These are phyloP conservation scores for Xylariaceae sp. DNA, from an alignment of 2,329 filamentous ascomycete genomes.

Conservation along the genomic window DNA sequence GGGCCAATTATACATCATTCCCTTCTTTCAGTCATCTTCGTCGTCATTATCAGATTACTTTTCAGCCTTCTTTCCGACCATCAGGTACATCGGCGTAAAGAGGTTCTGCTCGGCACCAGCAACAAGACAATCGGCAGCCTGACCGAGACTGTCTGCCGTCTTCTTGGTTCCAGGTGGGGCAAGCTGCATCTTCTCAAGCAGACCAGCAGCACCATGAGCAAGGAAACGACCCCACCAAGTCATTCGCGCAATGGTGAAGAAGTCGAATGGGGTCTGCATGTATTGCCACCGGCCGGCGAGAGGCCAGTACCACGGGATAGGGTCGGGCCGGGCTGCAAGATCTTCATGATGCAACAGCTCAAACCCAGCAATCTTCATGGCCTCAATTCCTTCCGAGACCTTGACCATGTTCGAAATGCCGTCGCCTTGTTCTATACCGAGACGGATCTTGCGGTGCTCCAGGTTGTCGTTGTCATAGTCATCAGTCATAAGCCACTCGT, in stretches of 20 bases:
- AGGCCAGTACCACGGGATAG: slow-evolving; percentile 90
- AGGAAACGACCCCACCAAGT: slow-evolving; percentile 73
- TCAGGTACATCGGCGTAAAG: slow-evolving; percentile 99
- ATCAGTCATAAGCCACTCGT: slow-evolving; percentile 99
- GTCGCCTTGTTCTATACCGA: slow-evolving; percentile 92
- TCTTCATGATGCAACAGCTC: slow-evolving; percentile 80
- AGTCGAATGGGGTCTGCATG: slow-evolving; percentile 71
- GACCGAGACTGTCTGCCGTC: slow-evolving; percentile 83
- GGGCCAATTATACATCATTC: background rate
- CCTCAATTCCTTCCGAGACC: slow-evolving; percentile 70
- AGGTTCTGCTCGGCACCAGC: slow-evolving; percentile 81
- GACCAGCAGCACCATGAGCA: slow-evolving; percentile 70
- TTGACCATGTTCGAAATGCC: slow-evolving; percentile 98
- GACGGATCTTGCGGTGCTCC: slow-evolving; percentile 80
- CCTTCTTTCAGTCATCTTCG: slow-evolving; percentile 9
- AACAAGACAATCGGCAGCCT: slow-evolving; percentile 78
- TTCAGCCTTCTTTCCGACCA: slow-evolving; percentile 81
- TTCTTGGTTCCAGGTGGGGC: slow-evolving; percentile 83
- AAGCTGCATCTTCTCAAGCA: slow-evolving; percentile 67
- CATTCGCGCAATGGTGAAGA: slow-evolving; percentile 82
- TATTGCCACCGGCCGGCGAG: slow-evolving; percentile 79
- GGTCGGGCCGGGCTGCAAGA: slow-evolving; percentile 68
- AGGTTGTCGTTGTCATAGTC: slow-evolving; percentile 85
- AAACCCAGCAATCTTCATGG: slow-evolving; percentile 85
- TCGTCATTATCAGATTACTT: slow-evolving; percentile 29